A percentile compares a stretch with the other conserved stretches of the same genome.
phyloP scores from a whole-genome alignment of 257 asterid species.

The Asclepias syriaca region DNA sequence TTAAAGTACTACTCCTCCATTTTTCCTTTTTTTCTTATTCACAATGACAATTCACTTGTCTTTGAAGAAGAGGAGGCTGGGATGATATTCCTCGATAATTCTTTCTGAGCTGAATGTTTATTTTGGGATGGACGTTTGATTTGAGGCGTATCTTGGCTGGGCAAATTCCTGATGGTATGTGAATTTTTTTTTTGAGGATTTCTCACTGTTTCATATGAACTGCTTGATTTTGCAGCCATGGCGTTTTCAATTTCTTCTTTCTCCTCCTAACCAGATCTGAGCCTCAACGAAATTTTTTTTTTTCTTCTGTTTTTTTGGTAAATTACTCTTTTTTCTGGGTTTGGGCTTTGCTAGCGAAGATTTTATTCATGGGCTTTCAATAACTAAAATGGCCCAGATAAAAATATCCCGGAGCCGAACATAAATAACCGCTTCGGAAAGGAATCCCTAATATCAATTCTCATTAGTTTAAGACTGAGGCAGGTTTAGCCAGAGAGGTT shows the following conservation, averaged over 20 bases:
- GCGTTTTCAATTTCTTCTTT: background rate
- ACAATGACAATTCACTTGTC: too few relatives aligned
- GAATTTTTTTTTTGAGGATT: background rate
- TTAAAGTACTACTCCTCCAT: too few relatives aligned
- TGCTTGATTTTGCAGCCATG: conserved; percentile 17
- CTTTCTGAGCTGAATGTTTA: background rate
- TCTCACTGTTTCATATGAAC: background rate
- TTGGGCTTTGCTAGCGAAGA: too few relatives aligned
- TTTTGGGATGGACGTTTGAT: background rate
- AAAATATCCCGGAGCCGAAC: background rate
- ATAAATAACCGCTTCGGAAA: background rate
- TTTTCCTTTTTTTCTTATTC: background rate
- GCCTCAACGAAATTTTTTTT: background rate
- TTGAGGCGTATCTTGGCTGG: conserved; percentile 10
- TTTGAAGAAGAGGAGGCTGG: conserved; percentile 14
- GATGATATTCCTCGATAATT: conserved; percentile 5
- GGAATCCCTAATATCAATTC: background rate
- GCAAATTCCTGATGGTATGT: conserved; percentile 11
- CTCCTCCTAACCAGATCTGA: conserved; percentile 3
- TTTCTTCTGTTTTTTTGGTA: too few relatives aligned
- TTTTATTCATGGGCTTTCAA: background rate
- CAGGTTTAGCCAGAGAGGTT: conserved; percentile 6
- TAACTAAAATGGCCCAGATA: background rate
- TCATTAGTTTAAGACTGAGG: conserved; percentile 21
- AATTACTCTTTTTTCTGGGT: too few relatives aligned